phyloP scores from a whole-genome alignment of 139 green algal species.

The Cymbomonas tetramitiformis region DNA sequence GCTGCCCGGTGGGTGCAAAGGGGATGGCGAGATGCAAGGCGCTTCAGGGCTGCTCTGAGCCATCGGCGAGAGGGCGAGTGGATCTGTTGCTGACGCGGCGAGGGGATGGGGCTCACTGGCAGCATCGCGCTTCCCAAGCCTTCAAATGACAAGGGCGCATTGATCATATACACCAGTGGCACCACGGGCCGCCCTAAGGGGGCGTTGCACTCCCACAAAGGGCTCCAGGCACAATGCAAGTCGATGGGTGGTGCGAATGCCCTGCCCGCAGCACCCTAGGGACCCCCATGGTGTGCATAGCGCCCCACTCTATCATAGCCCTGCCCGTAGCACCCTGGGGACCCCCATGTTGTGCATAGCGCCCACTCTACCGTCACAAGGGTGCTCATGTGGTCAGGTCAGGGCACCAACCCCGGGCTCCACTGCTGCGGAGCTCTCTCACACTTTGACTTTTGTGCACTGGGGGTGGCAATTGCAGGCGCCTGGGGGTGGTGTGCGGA shows the following conservation, averaged over 20 bases:
- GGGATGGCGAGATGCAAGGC: background rate
- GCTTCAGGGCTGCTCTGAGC: background rate
- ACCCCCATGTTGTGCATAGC: no score
- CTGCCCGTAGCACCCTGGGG: no score
- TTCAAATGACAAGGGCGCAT: constrained; percentile 32
- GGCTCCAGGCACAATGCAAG: constrained; percentile 43
- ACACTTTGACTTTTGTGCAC: no score
- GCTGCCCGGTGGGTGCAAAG: no score
- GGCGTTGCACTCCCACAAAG: constrained; percentile 53
- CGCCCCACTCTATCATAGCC: no score
- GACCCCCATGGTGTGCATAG: constrained; percentile 2
- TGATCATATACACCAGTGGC: constrained; percentile 94
- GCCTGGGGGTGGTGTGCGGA: constrained; percentile 58
- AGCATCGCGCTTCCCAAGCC: constrained; percentile 11
- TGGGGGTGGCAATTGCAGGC: constrained; percentile 6
- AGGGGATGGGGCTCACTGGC: background rate
- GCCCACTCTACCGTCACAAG: no score
- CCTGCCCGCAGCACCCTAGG: background rate
- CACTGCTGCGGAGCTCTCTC: no score
- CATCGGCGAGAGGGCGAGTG: background rate
- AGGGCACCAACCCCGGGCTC: no score
- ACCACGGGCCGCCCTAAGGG: constrained; percentile 89
- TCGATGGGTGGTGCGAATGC: background rate
- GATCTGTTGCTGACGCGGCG: background rate
- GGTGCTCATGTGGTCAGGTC: no score